Conservation (phyloP, 495 filamentous ascomycete species). For the Talaromyces trachyspermus region DNA sequence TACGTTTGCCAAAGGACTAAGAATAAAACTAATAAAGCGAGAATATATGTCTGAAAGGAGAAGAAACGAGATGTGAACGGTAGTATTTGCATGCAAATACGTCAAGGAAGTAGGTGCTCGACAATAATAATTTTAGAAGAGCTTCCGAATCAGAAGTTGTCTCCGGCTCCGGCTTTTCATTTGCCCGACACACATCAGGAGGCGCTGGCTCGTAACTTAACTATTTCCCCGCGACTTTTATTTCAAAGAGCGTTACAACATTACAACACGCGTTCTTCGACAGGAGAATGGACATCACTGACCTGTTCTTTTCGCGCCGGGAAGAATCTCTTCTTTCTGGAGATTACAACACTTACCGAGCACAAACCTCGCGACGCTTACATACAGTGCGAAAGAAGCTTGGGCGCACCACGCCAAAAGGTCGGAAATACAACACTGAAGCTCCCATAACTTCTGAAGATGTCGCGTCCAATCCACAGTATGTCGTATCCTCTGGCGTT, state of each 20-base stretch:
- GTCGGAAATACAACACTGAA: constrained; percentile 74
- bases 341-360: constrained; percentile 80
- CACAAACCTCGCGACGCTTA: constrained; percentile 70
- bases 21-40: too few species aligned
- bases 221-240: constrained; percentile 15
- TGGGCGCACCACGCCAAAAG: constrained; percentile 70
- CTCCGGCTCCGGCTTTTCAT: constrained; percentile 22
- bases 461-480: constrained; percentile 72
- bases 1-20: neutral
- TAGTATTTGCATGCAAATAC: too few species aligned
- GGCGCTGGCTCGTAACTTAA: constrained; percentile 16
- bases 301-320: constrained; percentile 65
- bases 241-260: constrained; percentile 9
- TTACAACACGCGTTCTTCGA: neutral
- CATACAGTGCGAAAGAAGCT: constrained; percentile 80
- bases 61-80: neutral
- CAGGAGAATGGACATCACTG: constrained; percentile 84
- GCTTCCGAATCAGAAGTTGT: constrained; percentile 5
- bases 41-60: too few species aligned
- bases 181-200: constrained; percentile 35
- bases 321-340: constrained; percentile 79
- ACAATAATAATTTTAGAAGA: neutral
- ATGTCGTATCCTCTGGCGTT: constrained; percentile 20
- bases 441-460: constrained; percentile 66
- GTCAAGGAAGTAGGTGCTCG: neutral